Evolutionary conservation across 306 rosid species (phyloP), one percentile per base, ranked within the genome.

Genomic region (Acmispon strigosus): DNA sequence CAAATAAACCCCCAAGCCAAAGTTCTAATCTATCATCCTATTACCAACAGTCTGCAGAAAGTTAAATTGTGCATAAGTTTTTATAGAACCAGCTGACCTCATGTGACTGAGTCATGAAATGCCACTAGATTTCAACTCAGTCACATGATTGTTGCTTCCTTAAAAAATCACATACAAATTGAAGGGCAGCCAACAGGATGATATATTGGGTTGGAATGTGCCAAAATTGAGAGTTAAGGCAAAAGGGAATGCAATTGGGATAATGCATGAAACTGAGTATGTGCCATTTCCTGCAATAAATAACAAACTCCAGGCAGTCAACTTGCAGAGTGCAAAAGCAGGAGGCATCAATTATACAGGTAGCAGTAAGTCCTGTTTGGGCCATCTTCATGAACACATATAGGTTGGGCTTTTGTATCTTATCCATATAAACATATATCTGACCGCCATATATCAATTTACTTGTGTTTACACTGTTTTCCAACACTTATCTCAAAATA

Each of bases 331-430:
- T 15, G 45, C 29, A 62, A 73, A 47, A 8, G 56, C 37, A 73
- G 48, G 43, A 57, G 18, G 42, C 36, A 62, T 50, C 76, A 68
- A 68, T 61, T 9, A 60, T 39, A 73, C 69, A 24, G 29, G 61
- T 61, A 68, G 47, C 62, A 47, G 16, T 50, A 17, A 76, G 60
- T 60, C 20, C 6, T 58, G 51, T 14, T 63, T 52, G 32, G 13
- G 63, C 10, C 43, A 71, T 43, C 17, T 41, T 56, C 24, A 56
- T 32, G 58, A 13, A 57, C 32, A 58, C 9, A 43, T 50, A 39
- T 43, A 70, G 53, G 49, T 53, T 52, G 10, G n/a, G 49, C 9
- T 53, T 20, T 0, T 10, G 34, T 10, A 43, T 53, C 19, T 19
- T 42, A 37, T 20, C 27, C 15, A 70, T 16, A 66, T 7, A 44